A percentile compares a stretch with the other conserved stretches of the same genome.
Conservation (phyloP, 2,329 filamentous ascomycete species). For the Trichoderma semiorbis region DNA sequence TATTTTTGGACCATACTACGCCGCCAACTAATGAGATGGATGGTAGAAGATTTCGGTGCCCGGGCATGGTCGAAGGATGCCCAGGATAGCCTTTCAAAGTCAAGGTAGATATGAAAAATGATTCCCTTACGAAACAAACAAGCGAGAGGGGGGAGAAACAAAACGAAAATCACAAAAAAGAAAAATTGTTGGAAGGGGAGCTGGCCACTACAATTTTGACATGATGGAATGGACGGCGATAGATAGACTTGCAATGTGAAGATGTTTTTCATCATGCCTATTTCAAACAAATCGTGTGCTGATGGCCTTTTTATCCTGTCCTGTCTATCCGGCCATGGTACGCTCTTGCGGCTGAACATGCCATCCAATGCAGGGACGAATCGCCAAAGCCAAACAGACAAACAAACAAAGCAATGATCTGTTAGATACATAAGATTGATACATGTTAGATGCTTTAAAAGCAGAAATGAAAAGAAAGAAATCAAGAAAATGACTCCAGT, state of each 20-base stretch:
- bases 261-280: background rate
- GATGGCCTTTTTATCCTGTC: background rate
- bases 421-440: background rate
- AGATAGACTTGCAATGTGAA: constrained; percentile 24
- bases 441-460: background rate
- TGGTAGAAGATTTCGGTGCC: background rate
- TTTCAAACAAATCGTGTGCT: background rate
- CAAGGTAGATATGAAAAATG: background rate
- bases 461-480: background rate
- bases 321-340: background rate
- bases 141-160: background rate
- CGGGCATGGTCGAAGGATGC: background rate
- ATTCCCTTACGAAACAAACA: background rate
- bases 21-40: background rate
- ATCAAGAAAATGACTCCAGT: background rate
- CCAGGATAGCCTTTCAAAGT: background rate
- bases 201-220: background rate
- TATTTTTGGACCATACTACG: background rate
- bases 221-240: constrained; percentile 15
- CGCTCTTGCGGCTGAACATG: background rate
- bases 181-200: background rate
- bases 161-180: too few species aligned
- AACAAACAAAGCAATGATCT: background rate
- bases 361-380: background rate
- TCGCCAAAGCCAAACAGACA: background rate